Conservation (phyloP, 1,284 basidiomycete genomes). For the Cryptococcus floricola region DNA sequence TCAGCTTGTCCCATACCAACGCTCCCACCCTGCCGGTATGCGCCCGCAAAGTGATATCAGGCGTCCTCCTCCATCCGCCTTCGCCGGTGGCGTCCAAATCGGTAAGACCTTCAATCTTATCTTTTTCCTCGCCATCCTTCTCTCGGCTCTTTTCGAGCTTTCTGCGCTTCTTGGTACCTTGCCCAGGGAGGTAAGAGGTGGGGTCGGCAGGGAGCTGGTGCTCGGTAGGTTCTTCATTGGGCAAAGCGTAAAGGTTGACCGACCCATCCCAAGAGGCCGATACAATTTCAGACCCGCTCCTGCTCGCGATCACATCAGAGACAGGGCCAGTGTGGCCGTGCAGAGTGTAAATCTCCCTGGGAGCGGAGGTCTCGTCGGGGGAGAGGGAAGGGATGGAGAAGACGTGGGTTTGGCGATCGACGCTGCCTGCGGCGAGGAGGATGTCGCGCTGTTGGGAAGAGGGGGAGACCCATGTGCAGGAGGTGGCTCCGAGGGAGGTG, state of each 20-base stretch:
- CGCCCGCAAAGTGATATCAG: slow-evolving; percentile 41
- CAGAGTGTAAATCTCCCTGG: slow-evolving; percentile 55
- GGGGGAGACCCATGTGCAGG: slow-evolving; percentile 59
- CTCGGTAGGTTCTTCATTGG: slow-evolving; percentile 32
- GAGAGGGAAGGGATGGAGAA: slow-evolving; percentile 54
- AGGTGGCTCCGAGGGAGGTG: slow-evolving; percentile 61
- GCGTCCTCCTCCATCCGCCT: slow-evolving; percentile 45
- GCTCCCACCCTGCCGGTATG: slow-evolving; percentile 47
- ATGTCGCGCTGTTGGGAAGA: slow-evolving; percentile 46
- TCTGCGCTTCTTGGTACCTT: slow-evolving; percentile 58
- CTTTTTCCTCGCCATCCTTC: slow-evolving; percentile 33
- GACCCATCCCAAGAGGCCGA: slow-evolving; percentile 75
- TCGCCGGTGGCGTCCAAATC: slow-evolving; percentile 37
- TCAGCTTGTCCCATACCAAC: slow-evolving; percentile 40
- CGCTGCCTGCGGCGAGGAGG: slow-evolving; percentile 68
- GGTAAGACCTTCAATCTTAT: slow-evolving; percentile 49
- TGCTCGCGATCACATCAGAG: slow-evolving; percentile 61
- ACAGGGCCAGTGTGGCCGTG: slow-evolving; percentile 72
- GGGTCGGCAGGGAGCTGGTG: slow-evolving; percentile 49
- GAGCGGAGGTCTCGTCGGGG: slow-evolving; percentile 50
- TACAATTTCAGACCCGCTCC: slow-evolving; percentile 60
- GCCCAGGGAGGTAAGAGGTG: slow-evolving; percentile 42
- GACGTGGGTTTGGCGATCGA: slow-evolving; percentile 72
- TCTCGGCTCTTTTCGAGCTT: slow-evolving; percentile 44
- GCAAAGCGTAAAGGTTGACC: slow-evolving; percentile 63